Base-by-base conservation (phyloP, 2,329 filamentous ascomycete genomes). In the Aspergillus sclerotialis region DNA sequence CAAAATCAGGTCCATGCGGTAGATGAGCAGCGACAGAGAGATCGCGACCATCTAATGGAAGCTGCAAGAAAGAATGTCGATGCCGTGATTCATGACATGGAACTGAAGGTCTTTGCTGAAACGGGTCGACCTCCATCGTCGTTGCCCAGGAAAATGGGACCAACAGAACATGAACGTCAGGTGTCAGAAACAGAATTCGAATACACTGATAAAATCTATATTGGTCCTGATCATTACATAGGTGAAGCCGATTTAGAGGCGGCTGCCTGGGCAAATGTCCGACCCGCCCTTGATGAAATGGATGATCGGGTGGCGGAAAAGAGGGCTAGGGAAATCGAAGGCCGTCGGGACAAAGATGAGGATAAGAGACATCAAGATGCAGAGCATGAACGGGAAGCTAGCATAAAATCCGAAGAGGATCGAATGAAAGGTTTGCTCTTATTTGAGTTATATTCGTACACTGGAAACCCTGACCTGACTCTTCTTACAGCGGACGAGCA, bases 21-120 rank as follows among this genome's bases (percentile, higher is more conserved):
- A 4, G 56, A 60, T 34, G 53, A 49, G 14, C 43, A 47, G 26
- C 75, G 84, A 27, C 72, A 81, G 38, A 72, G 76, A 28, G 89
- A 94, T 48, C 81, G 86, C 9, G 82, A 84, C 35, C 70, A 75
- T 2, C 67, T 96, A 1, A 68, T 94, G 44, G 82, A 82, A 7
- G 79, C 80, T 3, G 90, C 90, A 2, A 84, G 89, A 53, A 79
- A 83, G 28, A 94, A 94, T 46, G 90, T 95, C n/a, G 78, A 81
- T 45, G 79, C 80, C 13, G 78, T 76, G 27, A 74, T 95, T 45
- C 78, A 84, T 40, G 76, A 74, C 26, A 88, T 95, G 70, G 90
- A 96, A 40, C 78, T 89, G 56, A 80, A 79, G 50, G 76, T 94
- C 9, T 86, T 80, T 45, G 71, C 76, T 10, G 75, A 90, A 34